Evolutionary conservation across 2,329 filamentous ascomycete genomes (phyloP).

Genomic region (Sarocladium strictum): DNA sequence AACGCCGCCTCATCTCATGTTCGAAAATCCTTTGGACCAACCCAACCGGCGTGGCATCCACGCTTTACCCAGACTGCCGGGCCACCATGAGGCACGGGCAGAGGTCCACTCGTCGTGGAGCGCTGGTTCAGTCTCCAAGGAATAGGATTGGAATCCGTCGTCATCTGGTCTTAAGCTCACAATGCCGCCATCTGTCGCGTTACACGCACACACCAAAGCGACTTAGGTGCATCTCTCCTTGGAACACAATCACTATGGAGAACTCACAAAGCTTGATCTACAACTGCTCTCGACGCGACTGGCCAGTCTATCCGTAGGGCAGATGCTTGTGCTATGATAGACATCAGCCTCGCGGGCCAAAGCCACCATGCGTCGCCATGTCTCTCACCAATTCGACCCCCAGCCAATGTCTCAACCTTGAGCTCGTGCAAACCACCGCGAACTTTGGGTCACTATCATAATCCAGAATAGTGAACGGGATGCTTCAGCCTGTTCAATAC

Average conservation of each 20-base stretch:
- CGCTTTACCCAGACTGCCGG: background rate
- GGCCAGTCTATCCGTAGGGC: too few species aligned
- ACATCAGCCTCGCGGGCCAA: background rate
- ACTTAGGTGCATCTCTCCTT: background rate
- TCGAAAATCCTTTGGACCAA: background rate
- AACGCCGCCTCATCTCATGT: background rate
- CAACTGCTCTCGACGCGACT: too few species aligned
- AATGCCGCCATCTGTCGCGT: too few species aligned
- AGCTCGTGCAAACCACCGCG: background rate
- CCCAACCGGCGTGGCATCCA: background rate
- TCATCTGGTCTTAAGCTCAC: too few species aligned
- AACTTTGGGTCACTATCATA: background rate
- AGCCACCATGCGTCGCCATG: background rate
- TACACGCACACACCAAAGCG: background rate
- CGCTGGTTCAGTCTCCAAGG: background rate
- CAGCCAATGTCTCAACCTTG: background rate
- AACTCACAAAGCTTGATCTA: too few species aligned
- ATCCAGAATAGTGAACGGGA: too few species aligned
- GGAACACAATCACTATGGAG: too few species aligned
- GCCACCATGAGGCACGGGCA: background rate
- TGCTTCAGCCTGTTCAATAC: too few species aligned
- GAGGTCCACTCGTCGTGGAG: background rate
- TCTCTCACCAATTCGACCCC: background rate
- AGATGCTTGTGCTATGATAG: too few species aligned
- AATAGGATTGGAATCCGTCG: background rate